Evolutionary conservation across 176 grass and related monocot species (phyloP).

Genomic region (Dactylis glomerata): DNA sequence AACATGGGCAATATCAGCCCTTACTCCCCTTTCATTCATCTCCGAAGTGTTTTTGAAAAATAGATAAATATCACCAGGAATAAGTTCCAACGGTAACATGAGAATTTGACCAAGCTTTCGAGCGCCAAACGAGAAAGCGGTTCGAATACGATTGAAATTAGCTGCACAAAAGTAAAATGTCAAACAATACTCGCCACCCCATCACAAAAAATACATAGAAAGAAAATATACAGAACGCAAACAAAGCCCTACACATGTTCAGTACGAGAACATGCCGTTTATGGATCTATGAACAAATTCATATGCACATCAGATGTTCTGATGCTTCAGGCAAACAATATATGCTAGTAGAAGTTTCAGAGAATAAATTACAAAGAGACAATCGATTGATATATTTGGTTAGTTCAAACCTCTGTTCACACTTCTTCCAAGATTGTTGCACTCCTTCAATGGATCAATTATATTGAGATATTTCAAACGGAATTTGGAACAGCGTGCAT

Average conservation of each 20-base stretch:
- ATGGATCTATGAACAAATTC: not conserved
- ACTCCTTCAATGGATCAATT: constrained; percentile 79
- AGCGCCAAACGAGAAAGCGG: constrained; percentile 72
- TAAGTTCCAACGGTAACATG: constrained; percentile 33
- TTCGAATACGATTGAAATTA: constrained; percentile 71
- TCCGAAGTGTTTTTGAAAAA: constrained; percentile 73
- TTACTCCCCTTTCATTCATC: constrained; percentile 41
- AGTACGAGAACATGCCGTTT: not conserved
- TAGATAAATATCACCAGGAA: constrained; percentile 42
- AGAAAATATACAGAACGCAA: not conserved
- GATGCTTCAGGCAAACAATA: not conserved
- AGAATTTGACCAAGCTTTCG: constrained; percentile 72
- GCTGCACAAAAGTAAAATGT: constrained; percentile 48
- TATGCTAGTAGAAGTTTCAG: not conserved
- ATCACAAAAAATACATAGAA: not conserved
- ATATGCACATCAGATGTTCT: not conserved
- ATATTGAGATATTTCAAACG: constrained; percentile 69
- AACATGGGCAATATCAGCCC: constrained; percentile 33
- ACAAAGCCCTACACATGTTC: not conserved
- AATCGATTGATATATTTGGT: not conserved
- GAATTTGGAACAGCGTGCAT: constrained; percentile 37
- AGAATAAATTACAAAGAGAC: constrained; percentile 20
- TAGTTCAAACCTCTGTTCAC: constrained; percentile 69
- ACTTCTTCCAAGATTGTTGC: constrained; percentile 94
- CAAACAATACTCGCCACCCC: not conserved